phyloP scores from a whole-genome alignment of 2,329 filamentous ascomycete genomes.

The Cadophora luteo-olivacea region DNA sequence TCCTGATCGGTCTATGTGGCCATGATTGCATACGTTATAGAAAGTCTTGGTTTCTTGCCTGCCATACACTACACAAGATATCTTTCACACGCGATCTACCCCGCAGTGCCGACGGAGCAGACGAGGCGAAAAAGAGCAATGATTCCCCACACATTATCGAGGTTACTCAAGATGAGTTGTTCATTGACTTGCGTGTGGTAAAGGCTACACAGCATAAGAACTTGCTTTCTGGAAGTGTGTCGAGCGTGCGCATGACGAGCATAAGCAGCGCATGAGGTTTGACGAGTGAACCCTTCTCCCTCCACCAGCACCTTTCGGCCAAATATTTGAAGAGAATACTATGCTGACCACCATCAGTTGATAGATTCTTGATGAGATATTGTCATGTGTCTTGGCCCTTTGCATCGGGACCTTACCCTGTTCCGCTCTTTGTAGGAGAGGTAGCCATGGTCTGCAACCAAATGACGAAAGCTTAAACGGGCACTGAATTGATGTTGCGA shows the following conservation, averaged over 20 bases:
- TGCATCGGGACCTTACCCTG: not conserved
- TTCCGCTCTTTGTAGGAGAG: not conserved
- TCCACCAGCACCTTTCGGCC: not conserved
- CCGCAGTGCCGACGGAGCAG: not conserved
- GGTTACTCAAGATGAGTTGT: slow-evolving; percentile 4
- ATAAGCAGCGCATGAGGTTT: not conserved
- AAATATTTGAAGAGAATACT: not conserved
- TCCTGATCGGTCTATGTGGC: not conserved
- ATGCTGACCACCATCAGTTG: not conserved
- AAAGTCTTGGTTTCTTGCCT: not conserved
- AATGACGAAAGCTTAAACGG: no score
- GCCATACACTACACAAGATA: not conserved
- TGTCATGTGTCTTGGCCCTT: not conserved
- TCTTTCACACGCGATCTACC: slow-evolving; percentile 2
- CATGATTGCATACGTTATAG: not conserved
- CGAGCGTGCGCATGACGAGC: slow-evolving; percentile 2
- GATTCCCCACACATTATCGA: not conserved
- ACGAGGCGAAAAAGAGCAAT: not conserved
- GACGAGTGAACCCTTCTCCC: not conserved
- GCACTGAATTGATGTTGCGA: no score
- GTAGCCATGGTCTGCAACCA: not conserved
- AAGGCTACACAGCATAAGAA: slow-evolving; percentile 1
- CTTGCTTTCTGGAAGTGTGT: not conserved
- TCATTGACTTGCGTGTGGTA: not conserved
- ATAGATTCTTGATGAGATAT: not conserved